phyloP scores from a whole-genome alignment of 2,329 filamentous ascomycete genomes.

The Periconia digitata region DNA sequence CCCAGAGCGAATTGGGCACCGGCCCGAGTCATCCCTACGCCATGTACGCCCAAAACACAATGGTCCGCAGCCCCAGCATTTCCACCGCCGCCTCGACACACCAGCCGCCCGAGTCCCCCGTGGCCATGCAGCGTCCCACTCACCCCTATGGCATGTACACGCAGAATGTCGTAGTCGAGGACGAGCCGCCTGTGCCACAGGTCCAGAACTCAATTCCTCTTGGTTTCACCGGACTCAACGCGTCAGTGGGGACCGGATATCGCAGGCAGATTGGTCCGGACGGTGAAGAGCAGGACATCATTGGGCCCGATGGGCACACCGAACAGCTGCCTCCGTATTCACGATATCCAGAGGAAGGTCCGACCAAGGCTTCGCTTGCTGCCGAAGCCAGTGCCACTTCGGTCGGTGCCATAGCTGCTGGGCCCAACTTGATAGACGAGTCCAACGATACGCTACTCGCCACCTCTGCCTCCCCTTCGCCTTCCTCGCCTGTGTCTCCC shows the following conservation, averaged over 20 bases:
- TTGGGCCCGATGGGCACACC: conserved; percentile 84
- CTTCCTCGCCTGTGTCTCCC: conserved; percentile 26
- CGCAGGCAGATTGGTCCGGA: conserved; percentile 74
- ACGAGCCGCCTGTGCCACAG: conserved; percentile 43
- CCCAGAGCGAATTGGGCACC: conserved; percentile 68
- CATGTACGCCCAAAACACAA: conserved; percentile 73
- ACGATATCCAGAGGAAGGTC: conserved; percentile 77
- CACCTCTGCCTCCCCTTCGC: conserved; percentile 15
- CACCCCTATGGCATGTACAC: conserved; percentile 88
- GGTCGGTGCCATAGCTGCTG: conserved; percentile 10
- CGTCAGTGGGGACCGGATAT: conserved; percentile 54
- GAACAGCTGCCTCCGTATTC: conserved; percentile 93
- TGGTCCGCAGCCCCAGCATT: conserved; percentile 62
- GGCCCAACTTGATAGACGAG: conserved; percentile 18
- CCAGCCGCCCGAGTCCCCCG: conserved; percentile 58
- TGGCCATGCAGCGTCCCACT: conserved; percentile 67
- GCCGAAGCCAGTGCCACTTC: conserved; percentile 37
- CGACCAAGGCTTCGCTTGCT: conserved; percentile 56
- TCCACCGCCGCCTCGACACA: conserved; percentile 72
- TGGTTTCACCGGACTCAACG: conserved; percentile 70
- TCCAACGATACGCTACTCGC: conserved; percentile 26
- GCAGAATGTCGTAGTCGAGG: conserved; percentile 71
- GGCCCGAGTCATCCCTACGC: conserved; percentile 82
- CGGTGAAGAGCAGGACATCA: conserved; percentile 84
- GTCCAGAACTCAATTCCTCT: conserved; percentile 59